Conservation (phyloP, 805 yeast genomes). For the Cyberlindnera veronae region DNA sequence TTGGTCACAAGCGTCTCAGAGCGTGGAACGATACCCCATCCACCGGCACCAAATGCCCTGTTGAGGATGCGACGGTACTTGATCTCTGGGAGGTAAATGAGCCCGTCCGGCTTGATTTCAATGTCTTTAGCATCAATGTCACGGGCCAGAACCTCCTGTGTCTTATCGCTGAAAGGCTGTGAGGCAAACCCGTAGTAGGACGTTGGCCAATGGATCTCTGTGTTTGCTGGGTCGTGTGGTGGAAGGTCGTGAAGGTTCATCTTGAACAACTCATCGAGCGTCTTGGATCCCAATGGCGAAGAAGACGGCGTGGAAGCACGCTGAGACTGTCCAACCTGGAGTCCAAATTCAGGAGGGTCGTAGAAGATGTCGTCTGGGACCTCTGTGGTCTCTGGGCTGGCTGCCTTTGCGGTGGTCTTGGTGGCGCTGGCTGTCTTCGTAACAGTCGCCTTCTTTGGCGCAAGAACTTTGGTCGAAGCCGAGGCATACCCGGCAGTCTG, state of each 20-base stretch:
- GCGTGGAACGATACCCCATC: slow-evolving; percentile 97
- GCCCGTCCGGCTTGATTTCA: slow-evolving; percentile 94
- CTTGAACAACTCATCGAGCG: slow-evolving; percentile 18
- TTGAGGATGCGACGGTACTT: slow-evolving; percentile 88
- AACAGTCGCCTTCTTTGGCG: slow-evolving; percentile 2
- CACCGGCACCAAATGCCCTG: slow-evolving; percentile 95
- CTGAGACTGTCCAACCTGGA: slow-evolving; percentile 24
- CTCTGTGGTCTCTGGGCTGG: background rate
- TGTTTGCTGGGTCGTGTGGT: slow-evolving; percentile 9
- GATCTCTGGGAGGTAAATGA: slow-evolving; percentile 89
- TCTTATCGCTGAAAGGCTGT: slow-evolving; percentile 63
- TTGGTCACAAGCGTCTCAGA: slow-evolving; percentile 77
- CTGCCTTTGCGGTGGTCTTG: background rate
- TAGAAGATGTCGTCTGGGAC: slow-evolving; percentile 11
- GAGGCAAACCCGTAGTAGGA: slow-evolving; percentile 85
- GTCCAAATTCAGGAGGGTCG: slow-evolving; percentile 24
- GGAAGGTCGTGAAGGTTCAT: slow-evolving; percentile 24
- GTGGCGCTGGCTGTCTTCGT: slow-evolving; percentile 4
- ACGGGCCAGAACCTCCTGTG: slow-evolving; percentile 57
- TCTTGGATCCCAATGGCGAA: slow-evolving; percentile 17
- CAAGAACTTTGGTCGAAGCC: slow-evolving; percentile 1
- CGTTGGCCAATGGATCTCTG: slow-evolving; percentile 67
- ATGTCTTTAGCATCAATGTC: slow-evolving; percentile 69
- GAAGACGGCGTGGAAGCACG: slow-evolving; percentile 2
- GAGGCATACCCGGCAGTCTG: slow-evolving; percentile 1